phyloP scores from a whole-genome alignment of 352 stramenopile species.

The Pythium myriotylum region DNA sequence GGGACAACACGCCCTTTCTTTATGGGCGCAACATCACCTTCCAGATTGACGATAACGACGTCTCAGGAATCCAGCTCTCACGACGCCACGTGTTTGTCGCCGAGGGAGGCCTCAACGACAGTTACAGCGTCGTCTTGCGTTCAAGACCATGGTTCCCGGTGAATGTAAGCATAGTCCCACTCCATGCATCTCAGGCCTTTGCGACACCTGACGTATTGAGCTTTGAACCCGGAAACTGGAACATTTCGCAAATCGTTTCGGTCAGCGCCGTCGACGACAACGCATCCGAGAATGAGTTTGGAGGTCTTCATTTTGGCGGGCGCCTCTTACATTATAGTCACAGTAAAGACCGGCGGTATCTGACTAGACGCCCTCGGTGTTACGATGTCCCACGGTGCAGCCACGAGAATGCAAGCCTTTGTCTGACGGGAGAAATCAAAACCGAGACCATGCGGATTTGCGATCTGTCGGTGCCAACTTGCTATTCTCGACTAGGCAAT shows the following conservation, averaged over 20 bases:
- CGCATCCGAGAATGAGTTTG: slow-evolving; percentile 61
- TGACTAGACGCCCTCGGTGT: slow-evolving; percentile 59
- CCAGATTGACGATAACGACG: slow-evolving; percentile 75
- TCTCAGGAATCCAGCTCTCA: slow-evolving; percentile 50
- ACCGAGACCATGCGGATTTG: slow-evolving; percentile 44
- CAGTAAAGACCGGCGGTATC: slow-evolving; percentile 67
- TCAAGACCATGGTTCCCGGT: slow-evolving; percentile 68
- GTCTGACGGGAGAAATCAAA: slow-evolving; percentile 26
- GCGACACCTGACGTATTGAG: slow-evolving; percentile 31
- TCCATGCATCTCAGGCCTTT: slow-evolving; percentile 50
- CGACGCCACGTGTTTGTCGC: slow-evolving; percentile 59
- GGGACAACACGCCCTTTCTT: slow-evolving; percentile 55
- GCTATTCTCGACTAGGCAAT: slow-evolving; percentile 47
- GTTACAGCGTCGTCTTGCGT: slow-evolving; percentile 55
- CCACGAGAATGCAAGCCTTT: slow-evolving; percentile 26
- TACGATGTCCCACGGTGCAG: slow-evolving; percentile 65
- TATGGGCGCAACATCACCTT: slow-evolving; percentile 60
- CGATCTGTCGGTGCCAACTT: slow-evolving; percentile 42
- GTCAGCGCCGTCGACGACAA: slow-evolving; percentile 61
- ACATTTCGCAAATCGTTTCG: slow-evolving; percentile 43
- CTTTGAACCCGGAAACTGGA: slow-evolving; percentile 54
- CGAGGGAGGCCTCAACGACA: slow-evolving; percentile 59
- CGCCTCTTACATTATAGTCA: slow-evolving; percentile 53
- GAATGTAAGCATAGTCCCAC: slow-evolving; percentile 38
- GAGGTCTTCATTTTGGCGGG: slow-evolving; percentile 60